Base-by-base conservation (phyloP, 305 asterid genomes). In the Petunia hybrid region DNA sequence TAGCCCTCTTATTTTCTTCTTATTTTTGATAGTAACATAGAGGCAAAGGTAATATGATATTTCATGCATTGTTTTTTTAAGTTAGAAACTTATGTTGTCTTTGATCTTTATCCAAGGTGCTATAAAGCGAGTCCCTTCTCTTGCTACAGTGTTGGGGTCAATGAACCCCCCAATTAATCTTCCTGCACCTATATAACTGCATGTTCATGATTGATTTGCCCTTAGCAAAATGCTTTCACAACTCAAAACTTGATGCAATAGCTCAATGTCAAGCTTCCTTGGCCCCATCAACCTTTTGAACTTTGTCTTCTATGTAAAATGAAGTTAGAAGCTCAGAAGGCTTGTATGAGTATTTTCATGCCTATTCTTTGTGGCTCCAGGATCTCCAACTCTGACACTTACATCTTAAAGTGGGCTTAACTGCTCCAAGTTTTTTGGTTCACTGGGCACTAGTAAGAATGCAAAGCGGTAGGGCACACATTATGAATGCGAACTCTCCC, bases 261-360 rank as follows among this genome's bases (percentile, higher is more conserved):
- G 51, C 51, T 16, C 40, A 69, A 16, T 69, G 57, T 68, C 4
- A 14, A 43, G 8, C 16, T 68, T 43, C 40, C 40, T 43, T 68
- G 57, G 57, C 40, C 40, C 8, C 76, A 43, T 56, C 40, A 68
- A 43, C 76, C 51, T 68, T 68, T 56, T 68, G 76, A 48, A 42
- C 6, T 1, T 8, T 68, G 57, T 69, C 57, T n/a, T n/a, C 57
- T 43, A 16, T 16, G 22, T n/a, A 69, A 69, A 43, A 16, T 69
- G 57, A 69, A 69, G 40, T 66, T 66, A 66, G 53, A 66, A 53
- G 6, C n/a, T n/a, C n/a, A n/a, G n/a, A n/a, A n/a, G n/a, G 74
- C 76, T 42, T 16, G 56, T 16, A 57, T 39, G 75, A 36, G 43
- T 62, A 62, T 62, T 62, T 31, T 62, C 41, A 62, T 35, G 4